Conservation (phyloP, 1,284 basidiomycete species). For the Pascua guehoae region DNA sequence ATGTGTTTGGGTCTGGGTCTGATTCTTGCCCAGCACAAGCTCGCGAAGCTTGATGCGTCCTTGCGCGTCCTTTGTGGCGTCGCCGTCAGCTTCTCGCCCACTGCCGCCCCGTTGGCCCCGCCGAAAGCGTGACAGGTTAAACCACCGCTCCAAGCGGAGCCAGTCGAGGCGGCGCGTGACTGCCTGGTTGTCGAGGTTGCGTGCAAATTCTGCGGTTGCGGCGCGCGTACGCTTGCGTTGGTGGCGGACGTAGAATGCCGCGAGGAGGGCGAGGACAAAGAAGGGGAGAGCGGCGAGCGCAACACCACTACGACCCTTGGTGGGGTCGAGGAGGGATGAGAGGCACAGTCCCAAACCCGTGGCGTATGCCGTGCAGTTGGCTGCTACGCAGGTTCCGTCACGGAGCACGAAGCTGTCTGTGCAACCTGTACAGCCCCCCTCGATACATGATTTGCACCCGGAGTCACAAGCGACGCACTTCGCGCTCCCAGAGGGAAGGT, state of each 20-base stretch:
- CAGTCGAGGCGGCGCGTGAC: constrained; percentile 1
- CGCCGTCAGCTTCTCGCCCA: too few relatives aligned
- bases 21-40: too few relatives aligned
- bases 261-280: constrained; percentile 14
- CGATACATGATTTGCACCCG: constrained; percentile 40
- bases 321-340: constrained; percentile 25
- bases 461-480: constrained; percentile 42
- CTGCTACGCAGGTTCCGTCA: constrained; percentile 38
- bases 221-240: constrained; percentile 32
- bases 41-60: too few relatives aligned
- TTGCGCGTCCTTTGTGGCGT: too few relatives aligned
- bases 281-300: constrained; percentile 22
- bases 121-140: too few relatives aligned
- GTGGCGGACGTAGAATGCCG: constrained; percentile 29
- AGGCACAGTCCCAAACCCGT: constrained; percentile 47
- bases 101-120: too few relatives aligned
- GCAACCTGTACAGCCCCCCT: constrained; percentile 45
- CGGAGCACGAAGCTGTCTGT: constrained; percentile 28
- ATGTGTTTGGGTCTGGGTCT: too few relatives aligned
- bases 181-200: constrained; percentile 1
- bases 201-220: constrained; percentile 36
- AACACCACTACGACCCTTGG: neutral
- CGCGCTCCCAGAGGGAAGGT: constrained; percentile 22
- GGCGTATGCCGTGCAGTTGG: constrained; percentile 31
- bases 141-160: too few relatives aligned